Evolutionary conservation across 1,139 yeast genomes (phyloP), one percentile per base, ranked within the genome.

Genomic region (Candida sp.): DNA sequence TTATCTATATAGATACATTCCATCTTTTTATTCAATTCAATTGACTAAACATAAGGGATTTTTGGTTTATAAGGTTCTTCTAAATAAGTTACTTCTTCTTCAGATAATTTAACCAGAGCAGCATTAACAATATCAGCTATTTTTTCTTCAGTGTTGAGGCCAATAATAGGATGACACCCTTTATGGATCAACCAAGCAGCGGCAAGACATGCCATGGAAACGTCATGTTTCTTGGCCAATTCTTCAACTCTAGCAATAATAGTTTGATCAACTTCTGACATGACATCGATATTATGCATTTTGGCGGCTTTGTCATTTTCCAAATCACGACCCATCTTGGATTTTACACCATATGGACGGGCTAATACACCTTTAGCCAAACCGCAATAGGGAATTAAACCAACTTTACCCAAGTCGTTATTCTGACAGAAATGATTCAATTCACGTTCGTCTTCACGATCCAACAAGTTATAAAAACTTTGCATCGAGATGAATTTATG

Each of bases 401-500:
- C 81, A 30, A 77, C 78, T 22, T 74, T 71, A 5, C 77, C 60
- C 19, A 49, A 41, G 21, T 45, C 48, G 35, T 46, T 46, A 5
- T 44, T 27, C 35, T 49, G 23, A 54, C 82, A 77, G 60, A 64
- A 81, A 23, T 77, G 80, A 49, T 69, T 76, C 78, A 80, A 70
- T 53, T 81, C 86, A 33, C 77, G 61, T 55, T 81, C 87, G 43
- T 81, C 85, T 54, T 81, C 85, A 21, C 87, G 66, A 56, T 77
- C 70, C 5, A 81, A 45, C 50, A 80, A 63, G 56, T 78, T 80
- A 58, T 79, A 78, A 56, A 66, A 76, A 51, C 76, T 74, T 58
- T 81, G 86, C 83, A 81, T 79, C 41, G 79, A 69, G 47, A 80
- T 66, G 50, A 81, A 81, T 57, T 78, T 79, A 49, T 71, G 69